A percentile compares a stretch with the other conserved stretches of the same genome.
Conservation (phyloP, 345 rosid species). For the Gossypium rotundifolium region DNA sequence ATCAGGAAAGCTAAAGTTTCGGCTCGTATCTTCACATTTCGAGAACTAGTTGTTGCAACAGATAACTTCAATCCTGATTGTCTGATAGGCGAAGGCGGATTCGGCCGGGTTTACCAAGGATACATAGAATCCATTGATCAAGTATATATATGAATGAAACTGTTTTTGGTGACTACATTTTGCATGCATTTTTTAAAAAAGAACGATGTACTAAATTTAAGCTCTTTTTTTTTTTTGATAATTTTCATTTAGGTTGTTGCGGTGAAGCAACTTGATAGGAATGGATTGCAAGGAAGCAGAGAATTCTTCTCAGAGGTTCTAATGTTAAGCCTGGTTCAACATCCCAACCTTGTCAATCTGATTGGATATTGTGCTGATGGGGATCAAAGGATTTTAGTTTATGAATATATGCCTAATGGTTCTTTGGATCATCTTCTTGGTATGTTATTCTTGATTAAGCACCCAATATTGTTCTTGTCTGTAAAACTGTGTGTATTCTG, state of each 20-base stretch:
- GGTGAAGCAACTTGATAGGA: conserved; percentile 54
- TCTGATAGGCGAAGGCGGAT: conserved; percentile 68
- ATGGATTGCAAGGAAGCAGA: conserved; percentile 59
- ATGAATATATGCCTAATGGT: conserved; percentile 54
- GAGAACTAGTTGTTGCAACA: conserved; percentile 48
- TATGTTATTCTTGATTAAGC: conserved; percentile 13
- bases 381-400: conserved; percentile 56
- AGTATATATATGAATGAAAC: conserved; percentile 16
- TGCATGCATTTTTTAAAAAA: too few species aligned
- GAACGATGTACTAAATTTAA: too few species aligned
- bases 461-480: neutral
- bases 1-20: conserved; percentile 32
- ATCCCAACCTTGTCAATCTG: conserved; percentile 55
- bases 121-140: conserved; percentile 29
- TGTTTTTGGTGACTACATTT: too few species aligned
- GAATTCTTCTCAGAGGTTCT: conserved; percentile 62
- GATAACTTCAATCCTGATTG: conserved; percentile 39
- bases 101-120: conserved; percentile 57
- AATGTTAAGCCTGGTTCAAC: conserved; percentile 52
- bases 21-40: conserved; percentile 31
- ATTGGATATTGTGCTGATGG: conserved; percentile 62
- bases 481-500: neutral
- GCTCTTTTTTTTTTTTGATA: too few species aligned
- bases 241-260: conserved; percentile 48
- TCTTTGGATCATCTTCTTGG: conserved; percentile 67